Evolutionary conservation across 495 filamentous ascomycete genomes (phyloP), one percentile per base, ranked within the genome.

Genomic region (Hypoxylon subgilvum): DNA sequence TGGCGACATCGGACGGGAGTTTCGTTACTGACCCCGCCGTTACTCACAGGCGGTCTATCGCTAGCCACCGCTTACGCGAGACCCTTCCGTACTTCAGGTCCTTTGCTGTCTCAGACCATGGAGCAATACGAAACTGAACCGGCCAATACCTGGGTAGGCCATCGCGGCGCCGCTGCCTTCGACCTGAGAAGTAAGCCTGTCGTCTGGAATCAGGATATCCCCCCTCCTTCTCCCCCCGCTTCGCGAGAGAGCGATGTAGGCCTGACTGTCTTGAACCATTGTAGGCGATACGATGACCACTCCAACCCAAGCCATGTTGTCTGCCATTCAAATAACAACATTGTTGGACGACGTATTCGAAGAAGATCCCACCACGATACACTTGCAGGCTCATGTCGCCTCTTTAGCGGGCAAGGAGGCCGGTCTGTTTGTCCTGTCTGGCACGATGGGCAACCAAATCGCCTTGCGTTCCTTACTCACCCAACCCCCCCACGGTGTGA

Each of bases 361-460:
- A 34, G 89, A 93, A 72, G 92, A 96, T 70, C 80, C 84, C 0
- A 91, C 89, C 0, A 96, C 92, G 19, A 84, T 77, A 32, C 76
- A 82, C 45, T 83, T 97, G 31, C 87, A 91, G 70, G 67, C 76
- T 27, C 85, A 88, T 57, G 76, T 94, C 16, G 88, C 90, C 21
- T 69, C 76, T 22, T 78, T 92, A 3, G 85, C 90, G 2, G 81
- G 81, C 58, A 90, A 94, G 67, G 84, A 89, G 51, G 85, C 84
- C 23, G 86, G 82, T 0, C 76, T 92, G 0, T 83, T 96, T 35
- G 91, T 96, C 17, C 76, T 94, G 41, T 92, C 88, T 0, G 93
- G 93, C 3, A 96, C 93, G 13, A 95, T 96, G 90, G 93, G 87
- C 27, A 94, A 94, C 73, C 88, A 92, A 61, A 73, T 94, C 49